Conservation (phyloP, 2,329 filamentous ascomycete species). For the Cadophora sp. region DNA sequence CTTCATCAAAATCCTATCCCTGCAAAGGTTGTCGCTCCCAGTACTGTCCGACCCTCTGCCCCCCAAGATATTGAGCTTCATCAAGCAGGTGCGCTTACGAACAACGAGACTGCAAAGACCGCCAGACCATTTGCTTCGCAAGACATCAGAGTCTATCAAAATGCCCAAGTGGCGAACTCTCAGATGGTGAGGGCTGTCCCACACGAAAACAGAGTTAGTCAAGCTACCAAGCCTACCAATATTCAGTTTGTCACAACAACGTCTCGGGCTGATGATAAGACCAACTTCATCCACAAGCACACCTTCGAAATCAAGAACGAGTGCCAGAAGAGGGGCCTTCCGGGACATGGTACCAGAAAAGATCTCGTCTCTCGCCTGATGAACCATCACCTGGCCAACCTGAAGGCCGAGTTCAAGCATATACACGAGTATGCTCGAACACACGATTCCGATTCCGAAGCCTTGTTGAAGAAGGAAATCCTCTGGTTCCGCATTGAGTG, state of each 20-base stretch:
- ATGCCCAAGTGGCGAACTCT: background rate
- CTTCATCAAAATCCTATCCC: background rate
- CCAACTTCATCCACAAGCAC: background rate
- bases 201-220: background rate
- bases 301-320: constrained; percentile 5
- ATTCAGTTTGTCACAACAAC: background rate
- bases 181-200: background rate
- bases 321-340: background rate
- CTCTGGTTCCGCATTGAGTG: constrained; percentile 7
- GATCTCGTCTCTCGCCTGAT: background rate
- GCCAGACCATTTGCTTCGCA: background rate
- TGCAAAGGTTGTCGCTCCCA: background rate
- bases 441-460: background rate
- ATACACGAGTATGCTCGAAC: background rate
- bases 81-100: background rate
- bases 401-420: background rate
- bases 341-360: background rate
- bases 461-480: background rate
- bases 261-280: background rate
- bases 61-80: background rate
- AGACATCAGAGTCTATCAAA: background rate
- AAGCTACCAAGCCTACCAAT: background rate
- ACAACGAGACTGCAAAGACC: background rate
- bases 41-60: too few species aligned
- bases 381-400: background rate